Percentiles rank a stretch among this genome's conserved stretches.
phyloP scores from a whole-genome alignment of 164 flowering plant species.

The Stephania cephalantha region DNA sequence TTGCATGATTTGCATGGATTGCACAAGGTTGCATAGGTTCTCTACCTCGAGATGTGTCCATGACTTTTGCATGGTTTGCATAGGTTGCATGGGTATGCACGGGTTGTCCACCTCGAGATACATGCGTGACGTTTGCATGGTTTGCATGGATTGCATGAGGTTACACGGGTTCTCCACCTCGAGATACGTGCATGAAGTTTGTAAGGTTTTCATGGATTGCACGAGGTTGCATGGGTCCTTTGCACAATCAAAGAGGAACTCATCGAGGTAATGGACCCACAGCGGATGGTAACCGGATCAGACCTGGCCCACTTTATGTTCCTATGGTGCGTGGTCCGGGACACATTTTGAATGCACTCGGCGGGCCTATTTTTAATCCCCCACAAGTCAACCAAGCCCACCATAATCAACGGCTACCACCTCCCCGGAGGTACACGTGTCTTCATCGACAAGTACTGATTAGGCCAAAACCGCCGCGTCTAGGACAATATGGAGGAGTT shows the following conservation, averaged over 20 bases:
- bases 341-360: conserved; percentile 94
- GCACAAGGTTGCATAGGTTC: no score
- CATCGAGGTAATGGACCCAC: conserved; percentile 66
- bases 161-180: no score
- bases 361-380: conserved; percentile 95
- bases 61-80: no score
- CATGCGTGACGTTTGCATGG: no score
- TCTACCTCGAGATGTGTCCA: no score
- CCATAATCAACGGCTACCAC: conserved; percentile 66
- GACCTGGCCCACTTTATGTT: conserved; percentile 71
- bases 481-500: conserved; percentile 71
- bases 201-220: no score
- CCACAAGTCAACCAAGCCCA: conserved; percentile 76
- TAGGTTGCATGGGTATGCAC: no score
- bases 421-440: conserved; percentile 88
- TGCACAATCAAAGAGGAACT: conserved; percentile 72
- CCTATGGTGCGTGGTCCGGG: conserved; percentile 85
- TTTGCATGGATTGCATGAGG: no score
- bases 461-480: conserved; percentile 62
- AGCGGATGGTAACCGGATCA: conserved; percentile 68
- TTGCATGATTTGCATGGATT: no score
- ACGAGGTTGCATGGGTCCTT: conserved; percentile 28
- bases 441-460: conserved; percentile 89
- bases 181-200: no score
- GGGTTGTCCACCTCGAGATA: no score